Percentiles rank a stretch among this genome's conserved stretches.
Conservation (phyloP, 495 filamentous ascomycete genomes). For the Cudoniella acicularis region DNA sequence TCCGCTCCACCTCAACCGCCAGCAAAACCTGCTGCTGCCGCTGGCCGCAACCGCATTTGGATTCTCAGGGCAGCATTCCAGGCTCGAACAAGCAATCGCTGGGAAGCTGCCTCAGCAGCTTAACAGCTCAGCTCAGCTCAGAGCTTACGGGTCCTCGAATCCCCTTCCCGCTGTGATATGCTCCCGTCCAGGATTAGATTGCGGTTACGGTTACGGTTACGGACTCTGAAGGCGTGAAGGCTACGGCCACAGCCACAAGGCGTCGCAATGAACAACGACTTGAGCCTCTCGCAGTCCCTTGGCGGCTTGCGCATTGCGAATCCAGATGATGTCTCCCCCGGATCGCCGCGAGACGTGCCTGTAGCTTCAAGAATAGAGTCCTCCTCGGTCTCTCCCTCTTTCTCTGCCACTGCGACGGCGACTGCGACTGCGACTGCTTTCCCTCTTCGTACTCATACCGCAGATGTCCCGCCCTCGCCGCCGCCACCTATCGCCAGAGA, state of each 20-base stretch:
- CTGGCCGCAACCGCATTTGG: no score
- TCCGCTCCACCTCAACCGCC: background rate
- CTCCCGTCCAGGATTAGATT: background rate
- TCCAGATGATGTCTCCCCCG: constrained; percentile 75
- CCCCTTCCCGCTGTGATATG: background rate
- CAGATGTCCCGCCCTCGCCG: background rate
- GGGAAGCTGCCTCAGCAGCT: no score
- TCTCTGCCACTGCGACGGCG: background rate
- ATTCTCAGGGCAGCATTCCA: no score
- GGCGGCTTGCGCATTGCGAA: constrained; percentile 97
- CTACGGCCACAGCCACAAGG: constrained; percentile 3
- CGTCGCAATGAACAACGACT: constrained; percentile 76
- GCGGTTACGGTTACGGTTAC: background rate
- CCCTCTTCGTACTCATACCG: background rate
- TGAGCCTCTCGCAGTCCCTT: constrained; percentile 88
- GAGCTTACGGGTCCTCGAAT: no score
- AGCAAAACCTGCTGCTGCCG: background rate
- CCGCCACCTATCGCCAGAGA: constrained; percentile 18
- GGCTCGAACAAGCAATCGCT: no score
- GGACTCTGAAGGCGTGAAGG: background rate
- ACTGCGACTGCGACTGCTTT: background rate
- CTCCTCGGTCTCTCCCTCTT: constrained; percentile 23
- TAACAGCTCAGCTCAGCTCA: no score
- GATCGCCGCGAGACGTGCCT: constrained; percentile 37
- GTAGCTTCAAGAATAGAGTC: constrained; percentile 32